Evolutionary conservation across 352 stramenopile genomes (phyloP).

Genomic region (Halophytophthora polymorphica): DNA sequence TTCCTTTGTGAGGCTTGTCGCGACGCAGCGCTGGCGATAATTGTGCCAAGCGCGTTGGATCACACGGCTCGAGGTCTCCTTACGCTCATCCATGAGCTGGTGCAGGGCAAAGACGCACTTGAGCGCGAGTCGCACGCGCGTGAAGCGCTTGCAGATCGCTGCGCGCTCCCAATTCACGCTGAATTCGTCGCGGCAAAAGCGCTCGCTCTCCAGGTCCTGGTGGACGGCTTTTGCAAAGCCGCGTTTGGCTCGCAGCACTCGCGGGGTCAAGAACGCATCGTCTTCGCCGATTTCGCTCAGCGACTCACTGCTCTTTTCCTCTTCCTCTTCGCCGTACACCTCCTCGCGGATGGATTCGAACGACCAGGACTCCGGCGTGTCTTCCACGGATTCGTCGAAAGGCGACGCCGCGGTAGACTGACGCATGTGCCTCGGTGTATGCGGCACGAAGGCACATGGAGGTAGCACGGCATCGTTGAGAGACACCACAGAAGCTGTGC

Average conservation of each 20-base stretch:
- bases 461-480: no score
- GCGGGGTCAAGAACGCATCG: neutral
- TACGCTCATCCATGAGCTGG: neutral
- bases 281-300: neutral
- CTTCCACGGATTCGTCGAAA: neutral
- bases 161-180: neutral
- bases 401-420: neutral
- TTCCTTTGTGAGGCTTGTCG: neutral
- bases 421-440: neutral
- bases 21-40: neutral
- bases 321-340: neutral
- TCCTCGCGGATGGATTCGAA: neutral
- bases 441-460: neutral
- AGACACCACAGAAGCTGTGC: neutral
- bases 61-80: conserved; percentile 5
- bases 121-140: neutral
- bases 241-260: neutral
- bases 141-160: neutral
- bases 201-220: neutral
- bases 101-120: conserved; percentile 4
- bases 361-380: neutral
- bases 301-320: neutral
- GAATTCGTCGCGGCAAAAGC: neutral
- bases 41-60: conserved; percentile 16
- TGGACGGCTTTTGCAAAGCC: neutral